These are phyloP conservation scores for Drechslera avenae DNA, from an alignment of 2,329 filamentous ascomycete species.

Conservation along the genomic window DNA sequence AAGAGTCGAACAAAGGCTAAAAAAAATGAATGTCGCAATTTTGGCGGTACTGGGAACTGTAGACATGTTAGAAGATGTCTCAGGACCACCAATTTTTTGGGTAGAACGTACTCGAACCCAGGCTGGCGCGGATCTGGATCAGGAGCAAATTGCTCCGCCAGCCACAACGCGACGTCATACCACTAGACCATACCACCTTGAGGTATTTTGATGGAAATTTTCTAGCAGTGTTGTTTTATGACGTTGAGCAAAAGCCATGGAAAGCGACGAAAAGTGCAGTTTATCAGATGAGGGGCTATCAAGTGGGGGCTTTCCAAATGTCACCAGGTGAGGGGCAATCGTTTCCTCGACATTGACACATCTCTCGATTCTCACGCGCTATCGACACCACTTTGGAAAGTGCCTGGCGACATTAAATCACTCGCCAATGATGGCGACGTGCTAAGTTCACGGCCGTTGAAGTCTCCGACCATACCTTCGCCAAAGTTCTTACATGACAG, in stretches of 20 bases:
- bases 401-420: too few species aligned
- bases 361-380: too few species aligned
- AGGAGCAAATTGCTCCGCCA: constrained; percentile 26
- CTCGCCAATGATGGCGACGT: too few species aligned
- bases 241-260: neutral
- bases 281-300: too few species aligned
- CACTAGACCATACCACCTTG: constrained; percentile 38
- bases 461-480: too few species aligned
- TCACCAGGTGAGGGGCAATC: too few species aligned
- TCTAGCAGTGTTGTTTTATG: neutral
- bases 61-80: constrained; percentile 28
- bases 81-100: constrained; percentile 14
- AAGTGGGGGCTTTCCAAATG: too few species aligned
- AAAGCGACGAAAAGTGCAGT: neutral
- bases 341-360: too few species aligned
- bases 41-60: constrained; percentile 38
- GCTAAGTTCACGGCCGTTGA: too few species aligned
- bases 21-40: constrained; percentile 23
- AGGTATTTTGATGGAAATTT: constrained; percentile 13
- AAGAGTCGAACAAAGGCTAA: neutral
- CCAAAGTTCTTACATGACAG: too few species aligned
- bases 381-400: too few species aligned
- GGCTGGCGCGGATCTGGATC: constrained; percentile 38
- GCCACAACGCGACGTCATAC: constrained; percentile 42
- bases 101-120: constrained; percentile 33